Evolutionary conservation across 2,329 filamentous ascomycete species (phyloP).

Genomic region (Microascus cirrosus): DNA sequence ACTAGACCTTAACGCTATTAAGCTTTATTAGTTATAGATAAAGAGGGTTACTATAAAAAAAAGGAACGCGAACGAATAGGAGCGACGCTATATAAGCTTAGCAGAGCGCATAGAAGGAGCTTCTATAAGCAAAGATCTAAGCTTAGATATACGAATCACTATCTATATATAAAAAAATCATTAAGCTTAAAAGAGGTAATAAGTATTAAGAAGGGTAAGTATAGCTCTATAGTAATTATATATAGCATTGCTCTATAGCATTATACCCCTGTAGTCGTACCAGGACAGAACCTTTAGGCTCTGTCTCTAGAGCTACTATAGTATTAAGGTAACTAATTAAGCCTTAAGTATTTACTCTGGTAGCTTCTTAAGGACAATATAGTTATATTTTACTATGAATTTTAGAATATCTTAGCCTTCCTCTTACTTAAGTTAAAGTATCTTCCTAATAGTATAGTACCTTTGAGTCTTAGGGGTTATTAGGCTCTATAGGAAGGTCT

Average conservation of each 20-base stretch:
- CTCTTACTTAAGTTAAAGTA: no score
- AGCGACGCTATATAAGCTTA: not conserved
- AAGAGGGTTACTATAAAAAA: not conserved
- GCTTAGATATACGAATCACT: slow-evolving; percentile 2
- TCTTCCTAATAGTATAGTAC: no score
- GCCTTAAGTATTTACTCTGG: no score
- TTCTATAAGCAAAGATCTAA: slow-evolving; percentile 2
- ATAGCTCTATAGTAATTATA: not conserved
- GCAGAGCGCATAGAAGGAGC: not conserved
- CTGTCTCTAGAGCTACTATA: not conserved
- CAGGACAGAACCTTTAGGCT: not conserved
- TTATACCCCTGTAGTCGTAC: not conserved
- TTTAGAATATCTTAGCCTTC: no score
- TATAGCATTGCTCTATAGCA: not conserved
- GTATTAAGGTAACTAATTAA: no score
- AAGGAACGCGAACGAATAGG: not conserved
- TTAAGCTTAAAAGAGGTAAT: no score
- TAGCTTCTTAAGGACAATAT: no score
- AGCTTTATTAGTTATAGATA: not conserved
- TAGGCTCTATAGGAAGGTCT: no score
- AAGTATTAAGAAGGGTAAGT: no score
- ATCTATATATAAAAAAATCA: not conserved
- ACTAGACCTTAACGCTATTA: not conserved
- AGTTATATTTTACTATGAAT: not conserved
- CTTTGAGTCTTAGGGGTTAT: no score